phyloP scores from a whole-genome alignment of 2,329 filamentous ascomycete species.

The Monosporascus sp. region DNA sequence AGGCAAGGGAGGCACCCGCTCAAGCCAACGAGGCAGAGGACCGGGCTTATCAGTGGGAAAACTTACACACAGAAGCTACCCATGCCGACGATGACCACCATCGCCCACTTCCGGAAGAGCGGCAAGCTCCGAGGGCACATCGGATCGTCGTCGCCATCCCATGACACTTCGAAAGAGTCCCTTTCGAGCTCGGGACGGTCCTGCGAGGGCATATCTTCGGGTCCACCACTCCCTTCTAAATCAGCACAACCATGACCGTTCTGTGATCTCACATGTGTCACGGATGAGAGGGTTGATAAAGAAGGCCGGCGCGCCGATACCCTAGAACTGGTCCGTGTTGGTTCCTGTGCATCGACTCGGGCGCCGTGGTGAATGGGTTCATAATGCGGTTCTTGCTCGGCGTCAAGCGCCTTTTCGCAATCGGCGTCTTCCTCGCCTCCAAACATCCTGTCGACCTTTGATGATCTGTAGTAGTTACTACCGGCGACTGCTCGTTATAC shows the following conservation, averaged over 20 bases:
- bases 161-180: slow-evolving; percentile 63
- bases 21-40: too few species aligned
- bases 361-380: neutral
- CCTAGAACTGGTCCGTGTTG: neutral
- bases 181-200: slow-evolving; percentile 18
- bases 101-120: slow-evolving; percentile 67
- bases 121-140: slow-evolving; percentile 67
- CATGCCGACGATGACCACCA: slow-evolving; percentile 67
- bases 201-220: slow-evolving; percentile 3
- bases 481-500: neutral
- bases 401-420: neutral
- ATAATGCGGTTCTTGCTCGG: neutral
- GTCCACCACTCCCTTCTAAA: slow-evolving; percentile 12
- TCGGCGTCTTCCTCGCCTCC: neutral
- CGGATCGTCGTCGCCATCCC: slow-evolving; percentile 70
- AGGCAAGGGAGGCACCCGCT: slow-evolving; percentile 1
- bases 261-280: slow-evolving; percentile 14
- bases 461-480: neutral
- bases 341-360: neutral
- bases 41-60: neutral
- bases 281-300: neutral
- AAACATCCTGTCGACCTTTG: neutral
- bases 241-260: slow-evolving; percentile 20
- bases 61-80: slow-evolving; percentile 81
- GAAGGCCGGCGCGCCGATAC: neutral